Percentiles rank a stretch among this genome's conserved stretches.
These are phyloP conservation scores for Globisporangium cederbergense DNA, from an alignment of 352 stramenopile species.

Conservation along the genomic window DNA sequence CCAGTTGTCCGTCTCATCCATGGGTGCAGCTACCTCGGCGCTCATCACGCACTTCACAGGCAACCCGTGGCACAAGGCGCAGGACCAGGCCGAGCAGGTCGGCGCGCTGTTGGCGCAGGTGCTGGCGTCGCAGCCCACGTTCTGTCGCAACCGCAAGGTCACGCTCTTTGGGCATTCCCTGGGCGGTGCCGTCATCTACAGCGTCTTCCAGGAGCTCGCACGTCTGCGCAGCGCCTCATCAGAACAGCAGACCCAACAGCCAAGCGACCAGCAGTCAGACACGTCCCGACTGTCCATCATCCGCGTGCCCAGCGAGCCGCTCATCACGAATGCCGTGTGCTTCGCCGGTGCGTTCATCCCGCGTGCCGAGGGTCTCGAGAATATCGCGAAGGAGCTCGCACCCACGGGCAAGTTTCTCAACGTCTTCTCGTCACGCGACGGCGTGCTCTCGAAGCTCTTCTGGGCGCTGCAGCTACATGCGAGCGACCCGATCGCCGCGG, in stretches of 20 bases:
- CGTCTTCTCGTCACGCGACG: slow-evolving; percentile 73
- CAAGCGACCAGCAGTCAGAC: background rate
- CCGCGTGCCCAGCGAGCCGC: slow-evolving; percentile 11
- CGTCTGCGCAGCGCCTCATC: slow-evolving; percentile 27
- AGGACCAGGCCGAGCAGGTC: slow-evolving; percentile 78
- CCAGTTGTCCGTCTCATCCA: slow-evolving; percentile 32
- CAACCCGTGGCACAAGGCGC: slow-evolving; percentile 83
- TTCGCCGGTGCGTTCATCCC: slow-evolving; percentile 73
- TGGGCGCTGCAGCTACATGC: slow-evolving; percentile 59
- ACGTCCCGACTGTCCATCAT: background rate
- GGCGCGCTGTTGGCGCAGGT: slow-evolving; percentile 69
- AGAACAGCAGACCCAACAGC: background rate
- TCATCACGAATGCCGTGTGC: slow-evolving; percentile 54
- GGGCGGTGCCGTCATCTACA: slow-evolving; percentile 73
- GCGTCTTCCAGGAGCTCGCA: slow-evolving; percentile 61
- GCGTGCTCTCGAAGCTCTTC: slow-evolving; percentile 73
- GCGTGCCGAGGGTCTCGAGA: slow-evolving; percentile 28
- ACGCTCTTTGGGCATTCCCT: slow-evolving; percentile 80
- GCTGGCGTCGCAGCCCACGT: slow-evolving; percentile 43
- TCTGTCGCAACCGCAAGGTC: slow-evolving; percentile 50
- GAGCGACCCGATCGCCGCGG: slow-evolving; percentile 36
- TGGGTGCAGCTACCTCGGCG: slow-evolving; percentile 38
- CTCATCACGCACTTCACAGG: slow-evolving; percentile 73
- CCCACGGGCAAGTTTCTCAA: slow-evolving; percentile 60
- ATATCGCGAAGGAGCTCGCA: slow-evolving; percentile 35